Percentiles rank a stretch among this genome's conserved stretches.
Conservation (phyloP, 257 asterid species). For the Nicotiana tabacum region DNA sequence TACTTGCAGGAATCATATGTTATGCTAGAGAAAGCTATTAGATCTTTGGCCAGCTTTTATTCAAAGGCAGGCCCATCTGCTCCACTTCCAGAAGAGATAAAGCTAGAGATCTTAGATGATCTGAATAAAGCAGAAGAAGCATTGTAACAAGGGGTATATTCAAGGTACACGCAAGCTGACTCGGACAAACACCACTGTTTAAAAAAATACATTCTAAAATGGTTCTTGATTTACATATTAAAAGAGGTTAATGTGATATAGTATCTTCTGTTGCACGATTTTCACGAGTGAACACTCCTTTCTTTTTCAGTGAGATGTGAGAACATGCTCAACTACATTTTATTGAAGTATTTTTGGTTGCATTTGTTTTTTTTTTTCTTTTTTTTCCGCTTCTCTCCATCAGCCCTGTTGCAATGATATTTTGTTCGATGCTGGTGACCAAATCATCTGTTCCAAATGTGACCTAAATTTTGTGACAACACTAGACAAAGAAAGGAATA, state of each 20-base stretch:
- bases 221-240: not conserved
- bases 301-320: not conserved
- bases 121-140: slow-evolving; percentile 52
- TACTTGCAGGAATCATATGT: slow-evolving; percentile 72
- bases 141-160: slow-evolving; percentile 30
- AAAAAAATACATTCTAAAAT: not conserved
- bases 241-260: not conserved
- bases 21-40: slow-evolving; percentile 75
- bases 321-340: not conserved
- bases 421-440: not conserved
- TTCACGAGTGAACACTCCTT: not conserved
- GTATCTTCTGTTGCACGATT: not conserved
- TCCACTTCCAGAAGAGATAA: slow-evolving; percentile 56
- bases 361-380: not conserved
- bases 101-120: slow-evolving; percentile 52
- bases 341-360: not conserved
- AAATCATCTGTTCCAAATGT: not conserved
- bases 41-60: slow-evolving; percentile 76
- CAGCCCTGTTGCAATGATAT: not conserved
- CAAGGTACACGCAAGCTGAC: not conserved
- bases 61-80: slow-evolving; percentile 94
- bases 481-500: not conserved
- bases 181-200: not conserved
- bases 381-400: not conserved
- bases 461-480: not conserved